These are phyloP conservation scores for Chlorella variabilis DNA, from an alignment of 163 green algal species.

Conservation along the genomic window DNA sequence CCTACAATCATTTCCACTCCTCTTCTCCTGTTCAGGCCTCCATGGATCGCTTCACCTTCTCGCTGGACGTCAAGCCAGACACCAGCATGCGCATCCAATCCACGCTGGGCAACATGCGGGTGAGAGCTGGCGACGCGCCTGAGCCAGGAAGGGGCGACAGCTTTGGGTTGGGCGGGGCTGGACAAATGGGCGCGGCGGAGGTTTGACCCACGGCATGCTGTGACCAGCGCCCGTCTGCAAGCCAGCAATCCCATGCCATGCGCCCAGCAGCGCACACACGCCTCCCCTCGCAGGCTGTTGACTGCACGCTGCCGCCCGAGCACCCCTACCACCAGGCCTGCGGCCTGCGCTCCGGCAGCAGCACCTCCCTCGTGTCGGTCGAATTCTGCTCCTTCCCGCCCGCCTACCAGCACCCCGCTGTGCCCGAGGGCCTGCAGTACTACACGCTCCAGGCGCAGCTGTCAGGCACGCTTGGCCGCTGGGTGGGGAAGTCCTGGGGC, in stretches of 20 bases:
- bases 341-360: slow-evolving; percentile 54
- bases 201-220: no score
- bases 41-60: slow-evolving; percentile 42
- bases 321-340: slow-evolving; percentile 60
- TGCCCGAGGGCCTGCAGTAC: slow-evolving; percentile 62
- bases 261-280: no score
- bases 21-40: slow-evolving; percentile 31
- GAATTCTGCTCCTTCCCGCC: slow-evolving; percentile 35
- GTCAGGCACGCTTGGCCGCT: slow-evolving; percentile 11
- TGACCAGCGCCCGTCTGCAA: no score
- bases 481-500: no score
- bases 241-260: no score
- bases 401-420: slow-evolving; percentile 40
- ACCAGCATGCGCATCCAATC: slow-evolving; percentile 32
- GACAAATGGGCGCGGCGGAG: no score
- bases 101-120: slow-evolving; percentile 26
- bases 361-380: slow-evolving; percentile 56
- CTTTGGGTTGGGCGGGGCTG: no score
- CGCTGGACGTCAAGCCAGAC: slow-evolving; percentile 28
- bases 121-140: not conserved
- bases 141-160: no score
- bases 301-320: slow-evolving; percentile 52
- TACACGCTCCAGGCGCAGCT: slow-evolving; percentile 62
- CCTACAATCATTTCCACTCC: no score
- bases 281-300: slow-evolving; percentile 36